These are phyloP conservation scores for Serendipita sp. DNA, from an alignment of 1,284 basidiomycete species.

Conservation along the genomic window DNA sequence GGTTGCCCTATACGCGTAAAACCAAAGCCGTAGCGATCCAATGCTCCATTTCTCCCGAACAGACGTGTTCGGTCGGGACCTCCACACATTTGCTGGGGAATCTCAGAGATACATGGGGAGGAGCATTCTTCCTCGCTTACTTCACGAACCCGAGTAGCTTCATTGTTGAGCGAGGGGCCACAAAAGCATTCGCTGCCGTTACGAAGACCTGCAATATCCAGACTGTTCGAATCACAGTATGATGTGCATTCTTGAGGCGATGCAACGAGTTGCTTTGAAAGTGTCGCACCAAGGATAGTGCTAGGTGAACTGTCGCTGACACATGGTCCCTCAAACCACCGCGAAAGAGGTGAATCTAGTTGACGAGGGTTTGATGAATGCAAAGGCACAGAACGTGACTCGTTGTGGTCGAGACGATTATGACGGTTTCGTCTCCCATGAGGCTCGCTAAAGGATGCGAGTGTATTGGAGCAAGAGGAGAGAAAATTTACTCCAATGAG, in stretches of 20 bases:
- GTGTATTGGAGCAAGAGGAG: background rate
- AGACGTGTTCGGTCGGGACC: background rate
- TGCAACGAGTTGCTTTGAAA: background rate
- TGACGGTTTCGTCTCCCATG: background rate
- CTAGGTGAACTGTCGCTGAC: background rate
- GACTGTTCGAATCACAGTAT: background rate
- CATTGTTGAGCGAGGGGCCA: background rate
- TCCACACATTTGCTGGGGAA: background rate
- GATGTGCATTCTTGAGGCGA: background rate
- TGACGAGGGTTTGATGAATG: background rate
- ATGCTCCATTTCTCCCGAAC: background rate
- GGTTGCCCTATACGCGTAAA: background rate
- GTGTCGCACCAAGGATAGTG: background rate
- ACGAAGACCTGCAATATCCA: background rate
- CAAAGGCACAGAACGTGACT: background rate
- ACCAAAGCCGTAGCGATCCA: background rate
- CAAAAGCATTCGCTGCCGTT: background rate
- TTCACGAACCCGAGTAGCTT: background rate
- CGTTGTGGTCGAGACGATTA: background rate
- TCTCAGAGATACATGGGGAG: background rate
- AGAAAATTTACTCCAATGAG: too few relatives aligned
- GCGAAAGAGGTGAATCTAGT: background rate
- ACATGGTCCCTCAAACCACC: background rate
- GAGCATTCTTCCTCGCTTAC: background rate
- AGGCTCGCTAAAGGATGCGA: background rate